Base-by-base conservation (phyloP, 257 asterid species). In the Leonotis leonurus region DNA sequence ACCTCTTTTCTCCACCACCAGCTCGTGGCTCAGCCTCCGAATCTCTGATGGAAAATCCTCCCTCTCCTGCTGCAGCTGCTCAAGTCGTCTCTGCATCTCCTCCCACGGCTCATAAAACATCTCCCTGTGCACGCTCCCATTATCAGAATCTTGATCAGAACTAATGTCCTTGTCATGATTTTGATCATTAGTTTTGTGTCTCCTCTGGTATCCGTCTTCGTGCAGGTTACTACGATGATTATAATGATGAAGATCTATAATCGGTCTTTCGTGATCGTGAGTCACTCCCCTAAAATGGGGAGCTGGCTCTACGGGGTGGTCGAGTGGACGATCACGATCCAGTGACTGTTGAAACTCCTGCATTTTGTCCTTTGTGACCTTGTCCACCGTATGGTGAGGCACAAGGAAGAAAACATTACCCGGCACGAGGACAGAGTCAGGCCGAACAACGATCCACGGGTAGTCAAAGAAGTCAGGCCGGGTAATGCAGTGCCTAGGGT, bases 401-500 rank as follows among this genome's bases (percentile, higher is more conserved):
- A 74, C 68, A 0, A 78, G 78, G 21, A 62, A 74, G 75, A 73
- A 78, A 37, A 64, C 70, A 37, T 70, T 63, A 16, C 83, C 75
- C 0, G 80, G 83, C 10, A 58, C 36, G 3, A 78, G 80, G n/a
- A 78, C 54, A 0, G 85, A 81, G 22, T 84, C 86, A 0, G 93
- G 96, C 0, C 75, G 77, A 3, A 86, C 88, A 11, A 83, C 83
- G 5, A 84, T 69, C 84, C 86, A 76, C 0, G 90, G 89, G 53
- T 43, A 77, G 67, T 78, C 73, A 51, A 86, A 84, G 30, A 86
- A 80, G 53, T 89, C 97, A 8, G 94, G 90, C 70, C 95, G 63
- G 5, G 94, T 75, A 21, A 86, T 46, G 51, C 87, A 82, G 62
- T 83, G 78, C 17, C 79, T 69, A 11, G 85, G 88, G 62, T 81